A percentile compares a stretch with the other conserved stretches of the same genome.
Conservation (phyloP, 371 early-diverging fungal species). For the Syncephalastrum contaminatum region DNA sequence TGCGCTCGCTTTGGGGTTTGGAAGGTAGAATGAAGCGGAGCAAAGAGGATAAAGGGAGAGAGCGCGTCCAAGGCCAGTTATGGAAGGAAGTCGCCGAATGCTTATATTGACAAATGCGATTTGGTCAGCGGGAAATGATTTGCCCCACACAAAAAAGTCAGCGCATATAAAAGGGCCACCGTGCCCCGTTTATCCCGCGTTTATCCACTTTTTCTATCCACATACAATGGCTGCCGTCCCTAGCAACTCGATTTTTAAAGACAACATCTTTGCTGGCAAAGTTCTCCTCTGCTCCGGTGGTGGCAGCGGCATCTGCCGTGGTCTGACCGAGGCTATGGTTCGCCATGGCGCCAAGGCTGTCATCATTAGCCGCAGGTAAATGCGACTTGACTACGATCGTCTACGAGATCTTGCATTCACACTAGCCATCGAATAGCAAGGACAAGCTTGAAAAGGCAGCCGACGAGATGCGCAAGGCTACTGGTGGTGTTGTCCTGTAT, state of each 20-base stretch:
- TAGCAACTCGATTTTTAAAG: constrained; percentile 41
- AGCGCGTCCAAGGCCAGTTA: no score
- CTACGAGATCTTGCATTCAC: no score
- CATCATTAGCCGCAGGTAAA: constrained; percentile 64
- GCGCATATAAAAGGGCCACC: no score
- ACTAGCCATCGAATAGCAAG: constrained; percentile 16
- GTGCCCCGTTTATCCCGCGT: no score
- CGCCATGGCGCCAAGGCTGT: constrained; percentile 74
- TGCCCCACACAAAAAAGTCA: no score
- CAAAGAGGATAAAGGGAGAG: no score
- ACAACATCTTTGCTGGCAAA: constrained; percentile 43
- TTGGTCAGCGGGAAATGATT: no score
- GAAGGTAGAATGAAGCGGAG: no score
- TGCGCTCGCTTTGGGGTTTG: no score
- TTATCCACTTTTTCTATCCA: not conserved
- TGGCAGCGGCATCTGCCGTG: constrained; percentile 76
- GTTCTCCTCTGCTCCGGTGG: constrained; percentile 51
- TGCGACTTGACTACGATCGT: not conserved
- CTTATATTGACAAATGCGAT: no score
- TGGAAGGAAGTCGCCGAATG: no score
- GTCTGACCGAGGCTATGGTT: constrained; percentile 78
- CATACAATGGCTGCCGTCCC: constrained; percentile 21
- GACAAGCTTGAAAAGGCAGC: constrained; percentile 71
- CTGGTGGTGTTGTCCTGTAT: constrained; percentile 55
- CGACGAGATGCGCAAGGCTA: constrained; percentile 58